Evolutionary conservation across 805 yeast genomes (phyloP).

Genomic region (Metschnikowia cerradonensis): DNA sequence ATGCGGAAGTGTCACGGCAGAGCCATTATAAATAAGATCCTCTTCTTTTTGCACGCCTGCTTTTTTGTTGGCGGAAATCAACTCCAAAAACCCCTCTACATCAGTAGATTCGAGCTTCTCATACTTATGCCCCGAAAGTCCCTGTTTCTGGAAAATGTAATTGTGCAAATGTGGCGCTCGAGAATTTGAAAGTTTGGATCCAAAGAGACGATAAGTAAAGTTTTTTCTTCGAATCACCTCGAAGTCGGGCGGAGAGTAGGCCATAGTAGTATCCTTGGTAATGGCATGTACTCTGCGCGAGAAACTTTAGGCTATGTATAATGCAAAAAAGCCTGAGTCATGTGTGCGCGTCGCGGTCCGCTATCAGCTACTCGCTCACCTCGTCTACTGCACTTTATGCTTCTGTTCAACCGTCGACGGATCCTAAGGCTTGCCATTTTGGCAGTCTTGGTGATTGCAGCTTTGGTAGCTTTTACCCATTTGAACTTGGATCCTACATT

Average conservation of each 20-base stretch:
- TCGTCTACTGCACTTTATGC: background rate
- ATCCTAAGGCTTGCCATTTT: background rate
- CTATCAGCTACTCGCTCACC: no score
- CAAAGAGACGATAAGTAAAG: slow-evolving; percentile 21
- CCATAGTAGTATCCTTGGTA: background rate
- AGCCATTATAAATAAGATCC: slow-evolving; percentile 18
- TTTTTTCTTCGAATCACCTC: slow-evolving; percentile 6
- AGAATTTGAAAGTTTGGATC: slow-evolving; percentile 22
- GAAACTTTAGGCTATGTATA: background rate
- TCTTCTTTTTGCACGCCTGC: slow-evolving; percentile 7
- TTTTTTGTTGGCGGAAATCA: slow-evolving; percentile 12
- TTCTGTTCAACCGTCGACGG: background rate
- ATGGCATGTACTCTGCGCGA: background rate
- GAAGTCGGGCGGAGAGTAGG: slow-evolving; percentile 8
- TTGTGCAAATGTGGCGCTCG: slow-evolving; percentile 27
- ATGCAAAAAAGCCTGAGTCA: background rate
- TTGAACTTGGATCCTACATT: background rate
- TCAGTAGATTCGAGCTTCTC: slow-evolving; percentile 23
- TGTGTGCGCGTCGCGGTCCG: background rate
- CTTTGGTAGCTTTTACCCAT: background rate
- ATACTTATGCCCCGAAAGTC: slow-evolving; percentile 22
- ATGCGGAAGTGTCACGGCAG: slow-evolving; percentile 33
- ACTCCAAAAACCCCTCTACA: slow-evolving; percentile 16
- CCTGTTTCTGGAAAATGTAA: slow-evolving; percentile 20
- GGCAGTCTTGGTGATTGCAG: background rate